Conservation (phyloP, 257 asterid species). For the Solanum tacnaense region DNA sequence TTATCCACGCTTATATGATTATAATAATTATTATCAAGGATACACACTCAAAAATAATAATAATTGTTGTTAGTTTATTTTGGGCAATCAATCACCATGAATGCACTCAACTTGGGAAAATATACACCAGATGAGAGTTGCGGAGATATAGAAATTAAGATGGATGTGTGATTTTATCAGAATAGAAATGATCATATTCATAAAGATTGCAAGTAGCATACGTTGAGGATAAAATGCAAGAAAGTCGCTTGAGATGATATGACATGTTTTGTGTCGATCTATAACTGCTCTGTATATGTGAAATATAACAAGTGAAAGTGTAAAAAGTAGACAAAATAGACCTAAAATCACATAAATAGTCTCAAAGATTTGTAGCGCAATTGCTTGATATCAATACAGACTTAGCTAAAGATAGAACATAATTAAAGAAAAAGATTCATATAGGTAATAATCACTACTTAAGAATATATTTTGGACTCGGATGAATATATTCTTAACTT, state of each 20-base stretch:
- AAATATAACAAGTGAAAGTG: not conserved
- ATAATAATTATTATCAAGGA: not conserved
- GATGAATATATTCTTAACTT: not conserved
- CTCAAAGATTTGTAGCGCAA: fast-evolving
- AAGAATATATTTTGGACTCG: not conserved
- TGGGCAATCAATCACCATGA: too few species aligned
- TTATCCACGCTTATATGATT: not conserved
- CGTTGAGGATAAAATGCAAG: not conserved
- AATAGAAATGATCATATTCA: not conserved
- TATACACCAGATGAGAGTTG: not conserved
- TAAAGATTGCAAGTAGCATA: not conserved
- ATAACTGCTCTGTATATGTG: not conserved
- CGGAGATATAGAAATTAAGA: not conserved
- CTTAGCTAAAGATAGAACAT: not conserved
- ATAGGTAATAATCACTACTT: not conserved
- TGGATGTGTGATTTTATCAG: not conserved
- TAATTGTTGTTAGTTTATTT: too few species aligned
- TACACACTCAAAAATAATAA: not conserved
- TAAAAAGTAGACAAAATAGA: not conserved
- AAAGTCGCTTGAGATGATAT: not conserved
- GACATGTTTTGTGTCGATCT: not conserved
- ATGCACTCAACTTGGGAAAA: too few species aligned
- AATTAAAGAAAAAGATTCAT: not conserved
- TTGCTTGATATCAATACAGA: not conserved
- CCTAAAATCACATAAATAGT: not conserved